These are phyloP conservation scores for Otatea glauca DNA, from an alignment of 176 grass and related monocot species.

Conservation along the genomic window DNA sequence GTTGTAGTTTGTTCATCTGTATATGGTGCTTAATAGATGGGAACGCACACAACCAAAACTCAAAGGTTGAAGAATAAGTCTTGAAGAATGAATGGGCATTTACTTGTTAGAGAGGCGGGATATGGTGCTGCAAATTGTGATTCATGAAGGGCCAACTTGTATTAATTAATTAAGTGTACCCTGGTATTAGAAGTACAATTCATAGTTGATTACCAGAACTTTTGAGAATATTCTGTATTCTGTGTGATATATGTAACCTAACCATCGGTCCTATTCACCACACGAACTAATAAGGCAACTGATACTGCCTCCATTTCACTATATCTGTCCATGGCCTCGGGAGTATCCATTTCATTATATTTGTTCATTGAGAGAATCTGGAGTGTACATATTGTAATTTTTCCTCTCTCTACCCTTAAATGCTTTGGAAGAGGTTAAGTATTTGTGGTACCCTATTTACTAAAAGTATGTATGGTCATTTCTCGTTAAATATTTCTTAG, in stretches of 20 bases:
- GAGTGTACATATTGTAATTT: too few relatives aligned
- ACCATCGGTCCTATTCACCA: not conserved
- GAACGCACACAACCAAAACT: not conserved
- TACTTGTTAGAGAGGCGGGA: not conserved
- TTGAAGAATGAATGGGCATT: not conserved
- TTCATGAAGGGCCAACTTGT: not conserved
- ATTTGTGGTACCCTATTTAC: too few relatives aligned
- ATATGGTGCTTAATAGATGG: not conserved
- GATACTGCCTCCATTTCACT: too few relatives aligned
- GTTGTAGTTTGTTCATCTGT: not conserved
- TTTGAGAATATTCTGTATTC: not conserved
- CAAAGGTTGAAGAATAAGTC: not conserved
- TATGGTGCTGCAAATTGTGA: slow-evolving; percentile 6
- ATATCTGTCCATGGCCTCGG: too few relatives aligned
- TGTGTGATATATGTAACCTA: not conserved
- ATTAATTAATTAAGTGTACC: not conserved
- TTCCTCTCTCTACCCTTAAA: too few relatives aligned
- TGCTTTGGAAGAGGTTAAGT: too few relatives aligned
- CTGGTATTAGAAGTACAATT: not conserved
- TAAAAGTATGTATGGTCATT: too few relatives aligned
- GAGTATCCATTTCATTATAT: too few relatives aligned
- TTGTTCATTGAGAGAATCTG: too few relatives aligned
- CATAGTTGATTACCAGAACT: slow-evolving; percentile 2
- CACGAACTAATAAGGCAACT: not conserved
- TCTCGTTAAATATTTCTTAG: too few relatives aligned